These are phyloP conservation scores for Serendipita sp. DNA, from an alignment of 768 basidiomycete genomes.

Conservation along the genomic window DNA sequence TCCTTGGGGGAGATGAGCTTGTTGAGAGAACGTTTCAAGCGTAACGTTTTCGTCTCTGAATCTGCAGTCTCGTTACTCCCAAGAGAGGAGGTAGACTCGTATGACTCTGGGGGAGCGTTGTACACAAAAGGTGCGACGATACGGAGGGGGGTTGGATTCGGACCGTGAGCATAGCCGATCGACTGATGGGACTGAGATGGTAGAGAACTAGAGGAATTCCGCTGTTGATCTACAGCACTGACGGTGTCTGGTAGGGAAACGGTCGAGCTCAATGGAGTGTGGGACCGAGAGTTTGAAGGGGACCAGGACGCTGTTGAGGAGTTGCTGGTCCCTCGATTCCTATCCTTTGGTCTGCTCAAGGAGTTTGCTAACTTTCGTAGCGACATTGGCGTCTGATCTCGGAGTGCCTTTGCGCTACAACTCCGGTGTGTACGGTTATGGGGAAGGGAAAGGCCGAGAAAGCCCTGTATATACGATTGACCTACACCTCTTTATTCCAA, in stretches of 20 bases:
- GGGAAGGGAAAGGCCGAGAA: too few relatives aligned
- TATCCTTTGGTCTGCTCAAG: neutral
- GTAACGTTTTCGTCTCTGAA: neutral
- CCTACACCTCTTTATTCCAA: too few relatives aligned
- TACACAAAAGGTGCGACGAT: neutral
- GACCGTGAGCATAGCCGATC: neutral
- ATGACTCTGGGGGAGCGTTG: neutral
- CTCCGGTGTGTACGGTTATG: too few relatives aligned
- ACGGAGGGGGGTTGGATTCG: neutral
- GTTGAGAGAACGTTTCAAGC: neutral
- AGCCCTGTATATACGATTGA: too few relatives aligned
- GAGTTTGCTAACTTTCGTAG: neutral
- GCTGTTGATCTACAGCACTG: neutral
- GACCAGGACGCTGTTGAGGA: slow-evolving; percentile 4
- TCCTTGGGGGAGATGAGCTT: neutral
- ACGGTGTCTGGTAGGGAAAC: neutral
- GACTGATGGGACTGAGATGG: neutral
- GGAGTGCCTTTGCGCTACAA: too few relatives aligned
- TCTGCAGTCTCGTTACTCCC: slow-evolving; percentile 2
- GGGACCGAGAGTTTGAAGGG: slow-evolving; percentile 1
- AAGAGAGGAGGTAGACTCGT: neutral
- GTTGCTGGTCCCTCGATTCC: neutral
- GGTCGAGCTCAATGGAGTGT: neutral
- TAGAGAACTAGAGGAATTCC: neutral
- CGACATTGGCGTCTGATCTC: neutral